Evolutionary conservation across 495 filamentous ascomycete species (phyloP), one percentile per base, ranked within the genome.

Genomic region (Penicillium simplicissimum): DNA sequence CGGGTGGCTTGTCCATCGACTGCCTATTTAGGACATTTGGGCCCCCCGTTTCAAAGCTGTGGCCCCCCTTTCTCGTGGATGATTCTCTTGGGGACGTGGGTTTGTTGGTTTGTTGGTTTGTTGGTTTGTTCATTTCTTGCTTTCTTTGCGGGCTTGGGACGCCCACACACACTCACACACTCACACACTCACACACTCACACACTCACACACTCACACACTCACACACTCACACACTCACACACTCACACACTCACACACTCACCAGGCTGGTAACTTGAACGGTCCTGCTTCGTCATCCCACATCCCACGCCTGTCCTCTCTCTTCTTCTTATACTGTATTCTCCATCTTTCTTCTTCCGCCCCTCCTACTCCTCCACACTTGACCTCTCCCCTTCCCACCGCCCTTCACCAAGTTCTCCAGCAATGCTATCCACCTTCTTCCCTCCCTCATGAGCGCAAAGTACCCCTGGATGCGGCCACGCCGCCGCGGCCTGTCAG

Each of bases 381-480:
- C n/a, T n/a, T n/a, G n/a, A n/a, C 23, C 19, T 47, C 37, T 19
- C 36, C 48, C n/a, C 25, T 28, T 49, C 49, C 6, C 28, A 31
- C 57, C 52, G 55, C 57, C 9, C 31, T 45, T 35, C 35, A 9
- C 38, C 54, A 45, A 23, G 33, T 28, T 47, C 53, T 45, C 52
- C 53, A 52, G 35, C n/a, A 28, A 57, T 38, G 21, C 35, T 25
- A 34, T 40, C 9, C 45, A 9, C 19, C 9, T 19, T 42, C n/a
- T 35, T 34, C 13, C 28, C 36, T 19, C 55, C 62, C 60, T 59
- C 43, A 74, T 76, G 71, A 57, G 65, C 19, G 61, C 70, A 60
- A 60, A 55, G 36, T 65, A 64, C 60, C 53, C 68, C 61, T 55
- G 61, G 56, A 43, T 71, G 52, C 71, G 64, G n/a, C 67, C 67